Percentiles rank a stretch among this genome's conserved stretches.
These are phyloP conservation scores for Fraxinus dipetala DNA, from an alignment of 305 asterid genomes.

Conservation along the genomic window DNA sequence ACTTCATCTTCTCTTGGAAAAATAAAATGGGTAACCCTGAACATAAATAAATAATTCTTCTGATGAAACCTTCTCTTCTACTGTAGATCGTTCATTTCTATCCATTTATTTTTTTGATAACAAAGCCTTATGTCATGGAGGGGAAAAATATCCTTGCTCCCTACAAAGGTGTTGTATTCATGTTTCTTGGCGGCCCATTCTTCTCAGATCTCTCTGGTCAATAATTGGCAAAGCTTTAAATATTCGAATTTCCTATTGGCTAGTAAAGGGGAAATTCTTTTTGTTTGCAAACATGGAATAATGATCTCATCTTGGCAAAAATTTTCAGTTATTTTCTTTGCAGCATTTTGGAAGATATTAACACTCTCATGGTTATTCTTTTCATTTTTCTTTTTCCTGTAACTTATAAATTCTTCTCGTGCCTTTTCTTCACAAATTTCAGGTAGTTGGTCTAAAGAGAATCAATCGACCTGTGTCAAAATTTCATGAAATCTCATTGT, in stretches of 20 bases:
- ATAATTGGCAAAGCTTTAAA: neutral
- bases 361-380: neutral
- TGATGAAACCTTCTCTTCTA: neutral
- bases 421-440: neutral
- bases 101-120: slow-evolving; percentile 2
- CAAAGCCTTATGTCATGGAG: neutral
- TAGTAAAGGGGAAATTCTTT: neutral
- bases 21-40: neutral
- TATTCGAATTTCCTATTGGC: neutral
- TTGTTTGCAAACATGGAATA: neutral
- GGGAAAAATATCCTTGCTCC: neutral
- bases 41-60: neutral
- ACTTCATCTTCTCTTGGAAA: slow-evolving; percentile 40
- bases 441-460: neutral
- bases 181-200: neutral
- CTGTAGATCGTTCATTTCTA: neutral
- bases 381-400: neutral
- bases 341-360: neutral
- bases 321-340: neutral
- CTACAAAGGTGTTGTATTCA: neutral
- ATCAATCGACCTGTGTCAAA: neutral
- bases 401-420: neutral
- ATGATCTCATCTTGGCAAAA: neutral
- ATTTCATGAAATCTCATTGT: neutral
- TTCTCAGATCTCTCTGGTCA: neutral